These are phyloP conservation scores for Penicillium sp. DNA, from an alignment of 2,329 filamentous ascomycete species.

Conservation along the genomic window DNA sequence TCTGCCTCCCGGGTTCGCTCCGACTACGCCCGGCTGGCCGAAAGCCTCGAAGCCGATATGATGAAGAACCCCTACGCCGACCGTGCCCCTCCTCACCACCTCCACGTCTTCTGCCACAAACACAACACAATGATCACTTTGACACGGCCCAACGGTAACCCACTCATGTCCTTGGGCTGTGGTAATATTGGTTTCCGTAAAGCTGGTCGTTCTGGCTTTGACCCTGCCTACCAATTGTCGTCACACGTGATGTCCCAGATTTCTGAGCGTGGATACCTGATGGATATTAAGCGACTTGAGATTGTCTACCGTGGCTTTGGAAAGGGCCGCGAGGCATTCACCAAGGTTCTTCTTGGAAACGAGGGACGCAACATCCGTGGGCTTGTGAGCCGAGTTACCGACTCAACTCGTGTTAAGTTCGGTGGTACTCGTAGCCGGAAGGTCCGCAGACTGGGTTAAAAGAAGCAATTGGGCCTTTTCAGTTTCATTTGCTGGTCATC, in stretches of 20 bases:
- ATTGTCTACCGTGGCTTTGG: slow-evolving; percentile 85
- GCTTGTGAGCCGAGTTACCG: slow-evolving; percentile 77
- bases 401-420: slow-evolving; percentile 90
- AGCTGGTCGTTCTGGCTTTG: slow-evolving; percentile 75
- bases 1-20: slow-evolving; percentile 20
- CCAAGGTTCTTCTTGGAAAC: slow-evolving; percentile 82
- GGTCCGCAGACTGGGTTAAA: slow-evolving; percentile 74
- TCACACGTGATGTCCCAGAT: slow-evolving; percentile 82
- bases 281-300: slow-evolving; percentile 75
- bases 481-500: not conserved
- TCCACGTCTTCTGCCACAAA: slow-evolving; percentile 83
- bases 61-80: slow-evolving; percentile 38
- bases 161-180: slow-evolving; percentile 75
- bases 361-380: slow-evolving; percentile 76
- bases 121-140: slow-evolving; percentile 96
- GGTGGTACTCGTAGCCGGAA: slow-evolving; percentile 86
- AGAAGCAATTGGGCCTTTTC: not conserved
- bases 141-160: slow-evolving; percentile 75
- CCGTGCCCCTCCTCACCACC: slow-evolving; percentile 65
- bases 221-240: slow-evolving; percentile 87
- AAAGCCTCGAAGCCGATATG: slow-evolving; percentile 37
- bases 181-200: slow-evolving; percentile 94
- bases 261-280: slow-evolving; percentile 75
- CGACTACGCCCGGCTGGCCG: slow-evolving; percentile 34
- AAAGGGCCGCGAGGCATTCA: slow-evolving; percentile 79